Percentiles rank a stretch among this genome's conserved stretches.
phyloP scores from a whole-genome alignment of 1,284 basidiomycete species.

The Cryptococcus sp. region DNA sequence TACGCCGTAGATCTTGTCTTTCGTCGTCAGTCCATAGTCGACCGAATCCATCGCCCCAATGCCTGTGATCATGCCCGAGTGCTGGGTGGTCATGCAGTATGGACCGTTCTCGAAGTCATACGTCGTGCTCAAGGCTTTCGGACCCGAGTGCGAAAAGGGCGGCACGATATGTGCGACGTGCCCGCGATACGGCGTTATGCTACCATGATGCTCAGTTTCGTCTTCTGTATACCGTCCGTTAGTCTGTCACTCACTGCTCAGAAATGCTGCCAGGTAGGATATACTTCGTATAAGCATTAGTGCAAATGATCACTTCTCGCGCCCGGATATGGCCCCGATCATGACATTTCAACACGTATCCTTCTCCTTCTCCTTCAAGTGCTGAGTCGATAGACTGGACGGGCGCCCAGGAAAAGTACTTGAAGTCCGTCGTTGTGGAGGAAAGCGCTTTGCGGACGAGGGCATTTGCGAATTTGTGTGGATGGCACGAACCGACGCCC shows the following conservation, averaged over 20 bases:
- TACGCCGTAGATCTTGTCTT: conserved; percentile 15
- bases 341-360: conserved; percentile 25
- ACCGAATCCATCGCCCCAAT: conserved; percentile 9
- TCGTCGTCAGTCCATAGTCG: conserved; percentile 5
- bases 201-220: not conserved
- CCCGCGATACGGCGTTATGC: conserved; percentile 26
- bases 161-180: conserved; percentile 31
- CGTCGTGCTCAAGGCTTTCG: conserved; percentile 14
- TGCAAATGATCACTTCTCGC: conserved; percentile 35
- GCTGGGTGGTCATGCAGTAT: conserved; percentile 32
- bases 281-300: conserved; percentile 42
- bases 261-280: conserved; percentile 15
- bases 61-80: conserved; percentile 29
- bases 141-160: conserved; percentile 23
- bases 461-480: conserved; percentile 36
- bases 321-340: conserved; percentile 28
- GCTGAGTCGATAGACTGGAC: conserved; percentile 4
- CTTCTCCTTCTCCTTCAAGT: not conserved
- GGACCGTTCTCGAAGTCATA: conserved; percentile 30
- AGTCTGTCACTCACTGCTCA: too few relatives aligned
- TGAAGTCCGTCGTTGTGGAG: conserved; percentile 7
- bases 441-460: conserved; percentile 23
- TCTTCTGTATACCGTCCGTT: too few relatives aligned
- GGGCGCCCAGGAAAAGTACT: conserved; percentile 25
- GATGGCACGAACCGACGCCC: conserved; percentile 31